Evolutionary conservation across 176 grass and related monocot species (phyloP), one percentile per base, ranked within the genome.

Genomic region (Avena eriantha): DNA sequence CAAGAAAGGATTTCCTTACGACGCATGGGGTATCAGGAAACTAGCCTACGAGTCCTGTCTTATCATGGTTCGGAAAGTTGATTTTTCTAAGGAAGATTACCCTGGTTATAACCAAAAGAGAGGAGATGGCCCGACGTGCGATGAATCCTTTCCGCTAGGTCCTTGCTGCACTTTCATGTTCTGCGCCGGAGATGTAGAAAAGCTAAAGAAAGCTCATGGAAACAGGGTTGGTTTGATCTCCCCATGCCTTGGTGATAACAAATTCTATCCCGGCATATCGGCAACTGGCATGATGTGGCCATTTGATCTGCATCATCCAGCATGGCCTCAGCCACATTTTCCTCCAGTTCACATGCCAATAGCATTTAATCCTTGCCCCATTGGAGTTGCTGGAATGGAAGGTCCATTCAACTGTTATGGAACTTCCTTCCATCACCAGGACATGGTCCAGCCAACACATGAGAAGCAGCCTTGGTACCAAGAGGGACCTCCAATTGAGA

Each of bases 101-200:
- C 90, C 88, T 12, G 88, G 90, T 31, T 95, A 95, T 63, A 83
- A 70, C 24, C 89, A 92, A 49, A 95, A 92, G 83, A 92, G 88
- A 77, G 93, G 93, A 22, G 86, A 88, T 80, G 82, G 83, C 21
- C 3, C 15, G n/a, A 80, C 49, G 10, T 90, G 88, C 23, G 90
- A 95, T 39, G 10, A 86, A 16, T 43, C 82, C 23, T 95, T 95
- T 45, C 2, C 1, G 43, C 39, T 95, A 26, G 88, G 88, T 41
- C 12, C 34, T 41, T 88, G 82, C 73, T 83, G 74, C 79, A 90
- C 83, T 18, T 90, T 81, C 45, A 92, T 81, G 45, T 95, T 95
- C 39, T 41, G 73, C 54, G 75, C 67, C 4, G 34, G 35, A 82
- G 41, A 82, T 21, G 43, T 77, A 4, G 66, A 75, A 31, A 86